These are phyloP conservation scores for Lophium mytilinum DNA, from an alignment of 495 filamentous ascomycete species.

Conservation along the genomic window DNA sequence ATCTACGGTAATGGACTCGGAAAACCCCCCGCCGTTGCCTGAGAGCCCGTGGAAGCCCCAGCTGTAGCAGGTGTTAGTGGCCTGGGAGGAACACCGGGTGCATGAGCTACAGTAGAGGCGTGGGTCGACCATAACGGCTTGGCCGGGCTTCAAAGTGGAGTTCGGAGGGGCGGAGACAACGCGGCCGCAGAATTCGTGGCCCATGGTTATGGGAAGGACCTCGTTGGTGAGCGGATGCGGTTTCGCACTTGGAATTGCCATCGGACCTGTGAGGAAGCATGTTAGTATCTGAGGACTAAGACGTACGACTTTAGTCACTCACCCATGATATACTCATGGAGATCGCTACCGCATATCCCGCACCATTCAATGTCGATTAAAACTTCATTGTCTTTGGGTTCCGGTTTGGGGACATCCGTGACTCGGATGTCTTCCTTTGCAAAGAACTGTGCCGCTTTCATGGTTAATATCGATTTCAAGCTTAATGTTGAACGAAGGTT, in stretches of 20 bases:
- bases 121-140: constrained; percentile 24
- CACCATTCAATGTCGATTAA: constrained; percentile 24
- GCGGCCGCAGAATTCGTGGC: constrained; percentile 29
- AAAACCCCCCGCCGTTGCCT: constrained; percentile 23
- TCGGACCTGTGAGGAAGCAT: constrained; percentile 10
- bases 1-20: constrained; percentile 20
- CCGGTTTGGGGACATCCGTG: constrained; percentile 18
- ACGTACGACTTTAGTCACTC: neutral
- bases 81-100: constrained; percentile 2
- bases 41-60: constrained; percentile 28
- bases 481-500: no score
- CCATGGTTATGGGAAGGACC: constrained; percentile 20
- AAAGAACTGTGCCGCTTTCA: constrained; percentile 28
- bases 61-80: constrained; percentile 15
- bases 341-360: constrained; percentile 29
- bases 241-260: constrained; percentile 5
- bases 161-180: constrained; percentile 13
- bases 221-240: constrained; percentile 23
- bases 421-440: constrained; percentile 24
- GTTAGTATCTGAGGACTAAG: neutral
- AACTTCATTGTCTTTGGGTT: constrained; percentile 18
- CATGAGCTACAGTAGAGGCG: constrained; percentile 19
- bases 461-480: neutral
- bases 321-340: constrained; percentile 28
- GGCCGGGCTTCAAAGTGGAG: constrained; percentile 18